A percentile compares a stretch with the other conserved stretches of the same genome.
Evolutionary conservation across 306 rosid genomes (phyloP).

Genomic region (Malus sylvestris): DNA sequence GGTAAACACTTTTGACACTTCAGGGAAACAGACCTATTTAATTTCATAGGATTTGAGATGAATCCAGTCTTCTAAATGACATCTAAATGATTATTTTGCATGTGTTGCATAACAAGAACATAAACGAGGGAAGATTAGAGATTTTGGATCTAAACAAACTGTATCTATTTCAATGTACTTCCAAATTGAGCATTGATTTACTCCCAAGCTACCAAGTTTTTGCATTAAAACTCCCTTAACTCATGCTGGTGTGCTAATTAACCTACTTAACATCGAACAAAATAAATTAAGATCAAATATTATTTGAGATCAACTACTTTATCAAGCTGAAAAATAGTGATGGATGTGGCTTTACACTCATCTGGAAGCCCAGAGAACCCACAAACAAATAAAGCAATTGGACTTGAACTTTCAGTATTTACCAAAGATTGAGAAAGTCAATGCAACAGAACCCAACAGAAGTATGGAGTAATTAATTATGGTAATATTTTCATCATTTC

Average conservation of each 20-base stretch:
- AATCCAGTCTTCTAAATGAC: neutral
- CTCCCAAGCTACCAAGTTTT: neutral
- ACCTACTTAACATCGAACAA: neutral
- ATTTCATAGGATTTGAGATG: neutral
- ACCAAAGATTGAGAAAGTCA: conserved; percentile 17
- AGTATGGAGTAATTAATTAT: neutral
- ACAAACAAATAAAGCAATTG: neutral
- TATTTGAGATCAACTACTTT: neutral
- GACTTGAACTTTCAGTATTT: neutral
- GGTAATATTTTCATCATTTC: neutral
- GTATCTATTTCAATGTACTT: neutral
- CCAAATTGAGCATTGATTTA: neutral
- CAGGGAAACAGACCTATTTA: neutral
- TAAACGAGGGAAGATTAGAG: neutral
- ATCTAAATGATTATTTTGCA: neutral
- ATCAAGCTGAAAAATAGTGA: neutral
- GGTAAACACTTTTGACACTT: neutral
- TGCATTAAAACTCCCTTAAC: neutral
- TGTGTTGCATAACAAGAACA: neutral
- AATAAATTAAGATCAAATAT: neutral
- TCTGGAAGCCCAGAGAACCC: conserved; percentile 2
- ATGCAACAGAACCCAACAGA: conserved; percentile 7
- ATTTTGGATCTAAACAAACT: neutral
- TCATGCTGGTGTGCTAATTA: neutral
- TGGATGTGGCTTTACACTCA: conserved; percentile 4